Base-by-base conservation (phyloP, 305 asterid species). In the Solanum chacoense region DNA sequence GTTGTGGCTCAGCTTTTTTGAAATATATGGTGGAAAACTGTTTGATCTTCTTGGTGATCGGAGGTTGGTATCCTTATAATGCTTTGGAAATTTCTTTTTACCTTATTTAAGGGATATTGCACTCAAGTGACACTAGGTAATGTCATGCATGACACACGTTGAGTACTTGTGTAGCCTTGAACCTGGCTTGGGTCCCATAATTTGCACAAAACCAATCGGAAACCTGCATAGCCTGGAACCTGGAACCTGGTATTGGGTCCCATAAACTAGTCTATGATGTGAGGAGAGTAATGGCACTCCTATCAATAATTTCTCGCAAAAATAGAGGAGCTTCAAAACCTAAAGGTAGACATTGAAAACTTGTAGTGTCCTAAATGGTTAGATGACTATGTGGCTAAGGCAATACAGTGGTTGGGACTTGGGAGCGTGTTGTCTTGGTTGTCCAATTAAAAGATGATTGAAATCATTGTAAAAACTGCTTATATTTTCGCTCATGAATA, bases 21-120 rank as follows among this genome's bases (percentile, higher is more conserved):
- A 98, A 93, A 98, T 98, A 89, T 98, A 98, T 87, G 99, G 99
- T 45, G 99, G 99, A 88, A 98, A 98, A 90, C 98, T 98, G 80
- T 98, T 80, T 88, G 99, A 98, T 92, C 96, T 98, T 79, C 99
- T 98, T 85, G 93, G 95, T 75, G 99, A 98, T 77, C 91, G 99
- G 90, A 97, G 96, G 99, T 97, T 93, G 93, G 95, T 86, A 85
- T 78, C 90, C 87, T 90, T 69, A 12, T n/a, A 65, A 20, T 85
- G 42, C 86, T 18, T 91, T 40, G 42, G 55, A 11, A 26, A 40
- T 13, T 24, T 40, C 16, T 42, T 35, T 89, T 32, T 13, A 83
- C 72, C 40, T 83, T 20, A 31, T 26, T 29, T 50, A 50, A 31
- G 42, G 40, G 72, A 29, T 50, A 29, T 50, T 83, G 20, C 26